Evolutionary conservation across 2,329 filamentous ascomycete species (phyloP), one percentile per base, ranked within the genome.

Genomic region (Alternaria burnsii): DNA sequence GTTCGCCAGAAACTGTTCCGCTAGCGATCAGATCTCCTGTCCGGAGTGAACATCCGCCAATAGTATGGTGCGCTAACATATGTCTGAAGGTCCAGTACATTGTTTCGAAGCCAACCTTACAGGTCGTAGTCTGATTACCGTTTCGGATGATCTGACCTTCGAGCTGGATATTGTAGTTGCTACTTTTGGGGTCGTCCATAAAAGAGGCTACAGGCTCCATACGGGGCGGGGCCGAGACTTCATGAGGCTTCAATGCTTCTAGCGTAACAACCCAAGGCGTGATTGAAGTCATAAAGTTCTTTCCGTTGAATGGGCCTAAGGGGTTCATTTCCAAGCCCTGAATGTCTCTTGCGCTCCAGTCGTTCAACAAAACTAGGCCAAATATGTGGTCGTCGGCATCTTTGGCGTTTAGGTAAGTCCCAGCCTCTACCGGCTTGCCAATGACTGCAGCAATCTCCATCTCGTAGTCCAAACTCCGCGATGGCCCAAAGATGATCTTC

Each of bases 271-370:
- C 78, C 88, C 88, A 90, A 0, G 88, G 86, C 0, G 84, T 86
- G 22, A 90, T 84, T 0, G 81, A 83, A 0, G 87, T 89, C 7
- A 82, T 83, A 43, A 89, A 88, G 32, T 82, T 84, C 71, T 90
- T 90, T 3, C 83, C 82, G 52, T 88, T 87, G 53, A 89, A 82
- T 0, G 88, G 88, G 0, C 87, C 87, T 0, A 89, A 75, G 0
- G 87, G 87, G 3, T 78, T 79, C 86, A 89, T 89, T 66, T 89
- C 88, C 22, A 86, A 78, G 0, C 76, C 82, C 71, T 89, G 87
- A 20, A 90, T 86, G 69, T 89, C 87, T n/a, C 87, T 80, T 20
- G 86, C 84, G 18, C 61, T 84, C 87, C 87, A 90, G 62, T 89
- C 87, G 63, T 89, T 89, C 12, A 89, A 68, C 38, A 90, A 74